A percentile compares a stretch with the other conserved stretches of the same genome.
Evolutionary conservation across 768 basidiomycete genomes (phyloP).

Genomic region (Termitomyces sp.): DNA sequence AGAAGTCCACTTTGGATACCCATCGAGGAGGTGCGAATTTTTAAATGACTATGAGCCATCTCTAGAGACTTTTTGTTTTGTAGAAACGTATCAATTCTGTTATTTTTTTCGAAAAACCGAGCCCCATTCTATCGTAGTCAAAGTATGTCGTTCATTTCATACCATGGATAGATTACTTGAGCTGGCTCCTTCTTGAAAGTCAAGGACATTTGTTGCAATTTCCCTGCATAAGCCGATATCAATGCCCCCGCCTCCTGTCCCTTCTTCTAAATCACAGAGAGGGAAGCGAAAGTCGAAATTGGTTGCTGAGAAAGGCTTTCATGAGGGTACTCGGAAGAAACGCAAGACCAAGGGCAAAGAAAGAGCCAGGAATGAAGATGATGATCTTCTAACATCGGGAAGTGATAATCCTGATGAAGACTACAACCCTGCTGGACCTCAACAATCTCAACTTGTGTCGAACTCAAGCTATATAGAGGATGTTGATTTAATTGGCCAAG

Average conservation of each 20-base stretch:
- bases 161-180: background rate
- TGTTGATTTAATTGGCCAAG: conserved; percentile 4
- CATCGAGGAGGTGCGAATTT: conserved; percentile 65
- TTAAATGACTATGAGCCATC: conserved; percentile 1
- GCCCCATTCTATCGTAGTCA: conserved; percentile 74
- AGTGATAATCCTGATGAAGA: conserved; percentile 9
- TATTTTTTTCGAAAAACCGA: conserved; percentile 85
- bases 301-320: conserved; percentile 1
- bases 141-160: conserved; percentile 40
- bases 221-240: conserved; percentile 18
- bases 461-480: conserved; percentile 23
- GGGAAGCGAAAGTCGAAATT: conserved; percentile 17
- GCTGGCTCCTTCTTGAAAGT: conserved; percentile 17
- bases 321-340: conserved; percentile 19
- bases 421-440: conserved; percentile 1
- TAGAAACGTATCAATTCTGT: conserved; percentile 86
- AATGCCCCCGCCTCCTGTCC: conserved; percentile 14
- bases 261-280: conserved; percentile 12
- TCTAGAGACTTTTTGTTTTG: background rate
- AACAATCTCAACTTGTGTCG: conserved; percentile 4
- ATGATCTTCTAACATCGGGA: conserved; percentile 16
- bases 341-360: conserved; percentile 35
- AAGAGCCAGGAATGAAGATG: conserved; percentile 17
- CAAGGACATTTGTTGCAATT: conserved; percentile 32
- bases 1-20: conserved; percentile 74